phyloP scores from a whole-genome alignment of 2,329 filamentous ascomycete species.

The Canariomyces notabilis region DNA sequence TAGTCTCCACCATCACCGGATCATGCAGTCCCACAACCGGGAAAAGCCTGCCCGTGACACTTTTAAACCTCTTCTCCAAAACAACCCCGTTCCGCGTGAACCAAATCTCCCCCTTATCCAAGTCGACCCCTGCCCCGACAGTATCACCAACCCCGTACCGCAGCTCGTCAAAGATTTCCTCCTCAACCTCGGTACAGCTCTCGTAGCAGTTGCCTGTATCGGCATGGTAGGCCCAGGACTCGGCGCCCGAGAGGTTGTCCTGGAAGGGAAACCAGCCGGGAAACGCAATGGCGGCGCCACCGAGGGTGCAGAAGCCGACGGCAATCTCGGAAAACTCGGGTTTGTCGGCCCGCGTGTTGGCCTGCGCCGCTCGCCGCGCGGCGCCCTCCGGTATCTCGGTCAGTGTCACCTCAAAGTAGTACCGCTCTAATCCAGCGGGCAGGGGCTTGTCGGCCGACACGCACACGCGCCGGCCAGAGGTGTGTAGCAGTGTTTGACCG shows the following conservation, averaged over 20 bases:
- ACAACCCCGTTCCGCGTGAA: slow-evolving; percentile 18
- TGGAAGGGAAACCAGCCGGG: slow-evolving; percentile 14
- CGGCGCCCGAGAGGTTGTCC: neutral
- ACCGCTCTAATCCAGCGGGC: slow-evolving; percentile 17
- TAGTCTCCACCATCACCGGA: slow-evolving; percentile 14
- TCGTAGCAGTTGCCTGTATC: slow-evolving; percentile 16
- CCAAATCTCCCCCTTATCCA: slow-evolving; percentile 13
- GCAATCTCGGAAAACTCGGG: slow-evolving; percentile 8
- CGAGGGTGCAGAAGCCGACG: slow-evolving; percentile 20
- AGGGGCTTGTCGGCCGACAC: slow-evolving; percentile 19
- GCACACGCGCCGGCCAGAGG: slow-evolving; percentile 5
- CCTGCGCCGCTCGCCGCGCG: neutral
- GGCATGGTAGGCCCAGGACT: slow-evolving; percentile 18
- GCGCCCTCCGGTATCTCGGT: neutral
- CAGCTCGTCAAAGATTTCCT: neutral
- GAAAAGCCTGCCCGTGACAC: slow-evolving; percentile 17
- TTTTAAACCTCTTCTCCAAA: slow-evolving; percentile 3
- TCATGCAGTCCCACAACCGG: slow-evolving; percentile 18
- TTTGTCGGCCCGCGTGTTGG: neutral
- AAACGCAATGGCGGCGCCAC: slow-evolving; percentile 17
- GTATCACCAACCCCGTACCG: slow-evolving; percentile 14
- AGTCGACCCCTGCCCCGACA: slow-evolving; percentile 19
- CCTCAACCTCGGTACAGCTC: neutral
- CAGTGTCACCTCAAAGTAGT: slow-evolving; percentile 23
- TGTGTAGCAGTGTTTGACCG: slow-evolving; percentile 1